Evolutionary conservation across 2,329 filamentous ascomycete species (phyloP), one percentile per base, ranked within the genome.

Genomic region (Penicillium rolfsii): DNA sequence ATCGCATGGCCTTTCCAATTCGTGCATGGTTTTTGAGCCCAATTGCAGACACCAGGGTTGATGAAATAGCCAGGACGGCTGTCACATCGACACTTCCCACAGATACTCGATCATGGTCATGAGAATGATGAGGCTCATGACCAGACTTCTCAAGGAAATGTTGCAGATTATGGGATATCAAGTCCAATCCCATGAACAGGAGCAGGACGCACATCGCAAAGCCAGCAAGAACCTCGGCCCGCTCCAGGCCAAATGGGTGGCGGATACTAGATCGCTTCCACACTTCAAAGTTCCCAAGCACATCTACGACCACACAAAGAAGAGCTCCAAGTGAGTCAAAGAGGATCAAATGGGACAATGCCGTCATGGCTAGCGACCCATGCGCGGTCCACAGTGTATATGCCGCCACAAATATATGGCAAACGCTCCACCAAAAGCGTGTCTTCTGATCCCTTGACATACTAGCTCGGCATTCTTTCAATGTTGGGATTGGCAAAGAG

Each of bases 161-260:
- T 74, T 97, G 95, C 16, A 97, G 82, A 62, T 92, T 94, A 75
- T 99, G 95, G 43, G 91, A 96, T 63, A 99, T 89, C 52, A 99
- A 86, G 71, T 99, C 95, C 71, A 98, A 89, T 22, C 94, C 94
- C 82, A 97, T 97, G 78, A 99, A 99, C n/a, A 97, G 86, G 12
- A 99, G 85, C 63, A 97, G 92, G 41, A 99, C 90, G 55, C 93
- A 96, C 87, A 98, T 92, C 62, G 93, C 95, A 66, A 99, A 97
- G 19, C 95, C 95, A 38, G 93, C 93, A 16, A 99, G 85, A 5
- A 99, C 94, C 77, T 99, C 95, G 60, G 91, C 91, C 57, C 95
- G 87, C 79, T 97, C 92, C 26, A 99, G 85, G 3, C 86, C 93
- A 73, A 99, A 99, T 0, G 95, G 95, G 77, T 99, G 93, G 26